A percentile compares a stretch with the other conserved stretches of the same genome.
Evolutionary conservation across 352 stramenopile genomes (phyloP).

Genomic region (Phytopythium vexans): DNA sequence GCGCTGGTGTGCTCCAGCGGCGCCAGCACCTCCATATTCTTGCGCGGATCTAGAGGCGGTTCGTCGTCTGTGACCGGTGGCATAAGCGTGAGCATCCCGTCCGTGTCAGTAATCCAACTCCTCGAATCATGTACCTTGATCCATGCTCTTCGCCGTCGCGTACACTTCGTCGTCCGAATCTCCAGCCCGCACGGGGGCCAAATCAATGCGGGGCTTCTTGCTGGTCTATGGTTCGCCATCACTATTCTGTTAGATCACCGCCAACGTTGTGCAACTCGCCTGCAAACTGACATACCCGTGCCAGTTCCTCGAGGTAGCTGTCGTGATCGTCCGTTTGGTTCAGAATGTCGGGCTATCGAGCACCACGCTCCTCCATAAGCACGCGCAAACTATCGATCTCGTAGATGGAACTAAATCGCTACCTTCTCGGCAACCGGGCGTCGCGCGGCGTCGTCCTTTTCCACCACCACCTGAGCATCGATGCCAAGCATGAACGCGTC

Average conservation of each 20-base stretch:
- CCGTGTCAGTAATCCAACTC: background rate
- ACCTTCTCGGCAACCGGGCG: constrained; percentile 32
- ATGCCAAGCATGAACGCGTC: constrained; percentile 87
- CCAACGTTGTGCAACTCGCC: background rate
- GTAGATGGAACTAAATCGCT: background rate
- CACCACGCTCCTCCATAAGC: background rate
- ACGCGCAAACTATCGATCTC: background rate
- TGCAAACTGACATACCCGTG: constrained; percentile 15
- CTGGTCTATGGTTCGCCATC: constrained; percentile 17
- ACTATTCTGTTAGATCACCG: background rate
- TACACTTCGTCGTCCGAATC: constrained; percentile 85
- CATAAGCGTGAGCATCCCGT: background rate
- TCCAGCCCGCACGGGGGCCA: constrained; percentile 4
- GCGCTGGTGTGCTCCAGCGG: constrained; percentile 68
- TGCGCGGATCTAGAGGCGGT: constrained; percentile 24
- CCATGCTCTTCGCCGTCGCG: constrained; percentile 43
- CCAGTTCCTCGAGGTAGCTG: constrained; percentile 27
- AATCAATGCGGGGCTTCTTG: constrained; percentile 26
- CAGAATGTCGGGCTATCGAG: constrained; percentile 23
- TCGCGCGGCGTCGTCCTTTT: constrained; percentile 14
- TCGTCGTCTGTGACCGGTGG: constrained; percentile 6
- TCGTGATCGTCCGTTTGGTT: constrained; percentile 31
- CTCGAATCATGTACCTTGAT: constrained; percentile 13
- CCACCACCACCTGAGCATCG: constrained; percentile 58
- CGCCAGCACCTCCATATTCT: constrained; percentile 75